Percentiles rank a stretch among this genome's conserved stretches.
Evolutionary conservation across 176 grass and related monocot genomes (phyloP).

Genomic region (Musa schizocarpa): DNA sequence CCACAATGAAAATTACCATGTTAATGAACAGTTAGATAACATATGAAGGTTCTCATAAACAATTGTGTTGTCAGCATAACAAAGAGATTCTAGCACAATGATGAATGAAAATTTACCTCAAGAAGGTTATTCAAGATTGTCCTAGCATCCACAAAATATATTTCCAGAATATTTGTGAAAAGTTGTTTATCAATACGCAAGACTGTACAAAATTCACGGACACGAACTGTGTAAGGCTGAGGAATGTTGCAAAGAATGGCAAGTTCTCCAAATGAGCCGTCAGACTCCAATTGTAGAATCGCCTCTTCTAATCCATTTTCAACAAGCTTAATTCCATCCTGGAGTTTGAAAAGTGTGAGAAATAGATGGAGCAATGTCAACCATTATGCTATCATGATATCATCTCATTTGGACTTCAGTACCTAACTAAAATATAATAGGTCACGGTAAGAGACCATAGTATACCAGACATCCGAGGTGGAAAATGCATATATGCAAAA

Average conservation of each 20-base stretch:
- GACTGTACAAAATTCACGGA: background rate
- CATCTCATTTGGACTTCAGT: background rate
- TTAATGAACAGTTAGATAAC: background rate
- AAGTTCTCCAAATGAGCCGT: constrained; percentile 21
- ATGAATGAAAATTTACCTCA: constrained; percentile 34
- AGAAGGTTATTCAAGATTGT: constrained; percentile 74
- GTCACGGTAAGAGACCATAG: background rate
- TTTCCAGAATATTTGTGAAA: constrained; percentile 55
- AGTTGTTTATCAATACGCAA: constrained; percentile 10
- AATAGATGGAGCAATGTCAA: background rate
- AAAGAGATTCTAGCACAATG: background rate
- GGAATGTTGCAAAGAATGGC: constrained; percentile 25
- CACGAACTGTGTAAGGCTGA: constrained; percentile 40
- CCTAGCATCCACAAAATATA: constrained; percentile 80
- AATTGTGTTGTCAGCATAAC: background rate
- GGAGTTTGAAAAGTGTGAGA: background rate
- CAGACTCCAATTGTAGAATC: constrained; percentile 5
- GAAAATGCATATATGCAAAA: background rate
- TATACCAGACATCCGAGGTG: background rate
- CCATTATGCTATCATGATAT: background rate
- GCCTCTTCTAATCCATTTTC: constrained; percentile 9
- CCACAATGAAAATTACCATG: background rate
- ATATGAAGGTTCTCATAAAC: background rate
- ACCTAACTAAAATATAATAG: background rate
- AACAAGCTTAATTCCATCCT: constrained; percentile 6